Conservation (phyloP, 1,139 yeast species). For the Yamadazyma dendronema region DNA sequence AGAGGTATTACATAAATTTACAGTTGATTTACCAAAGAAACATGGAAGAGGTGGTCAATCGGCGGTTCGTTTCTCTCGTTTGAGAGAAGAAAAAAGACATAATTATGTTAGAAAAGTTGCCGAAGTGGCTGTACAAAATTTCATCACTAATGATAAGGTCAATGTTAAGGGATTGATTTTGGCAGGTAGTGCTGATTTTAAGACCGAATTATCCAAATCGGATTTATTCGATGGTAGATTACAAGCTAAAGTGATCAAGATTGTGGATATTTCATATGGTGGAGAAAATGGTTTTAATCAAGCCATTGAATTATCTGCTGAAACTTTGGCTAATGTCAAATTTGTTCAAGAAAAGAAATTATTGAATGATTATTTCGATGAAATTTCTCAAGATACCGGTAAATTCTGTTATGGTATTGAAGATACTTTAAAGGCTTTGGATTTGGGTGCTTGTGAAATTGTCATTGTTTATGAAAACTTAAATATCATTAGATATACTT, state of each 20-base stretch:
- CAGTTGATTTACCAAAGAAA: conserved; percentile 97
- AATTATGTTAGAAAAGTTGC: conserved; percentile 97
- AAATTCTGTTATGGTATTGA: conserved; percentile 96
- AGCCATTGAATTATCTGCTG: conserved; percentile 96
- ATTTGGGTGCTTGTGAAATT: conserved; percentile 92
- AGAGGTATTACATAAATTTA: conserved; percentile 91
- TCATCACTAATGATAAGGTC: conserved; percentile 88
- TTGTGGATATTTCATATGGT: conserved; percentile 96
- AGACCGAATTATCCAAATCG: conserved; percentile 87
- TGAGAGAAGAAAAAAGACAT: conserved; percentile 98
- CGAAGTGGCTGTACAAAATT: conserved; percentile 96
- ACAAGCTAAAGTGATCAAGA: conserved; percentile 80
- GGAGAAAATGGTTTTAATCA: conserved; percentile 99
- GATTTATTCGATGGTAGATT: conserved; percentile 91
- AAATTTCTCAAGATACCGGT: conserved; percentile 95
- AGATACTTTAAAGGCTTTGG: conserved; percentile 93
- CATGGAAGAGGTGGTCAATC: conserved; percentile 99
- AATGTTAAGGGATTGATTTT: conserved; percentile 90
- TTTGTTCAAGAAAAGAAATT: conserved; percentile 97
- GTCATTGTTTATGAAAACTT: conserved; percentile 91
- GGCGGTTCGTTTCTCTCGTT: conserved; percentile 96
- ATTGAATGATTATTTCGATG: conserved; percentile 88
- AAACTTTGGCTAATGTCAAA: conserved; percentile 92
- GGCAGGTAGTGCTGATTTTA: conserved; percentile 99
- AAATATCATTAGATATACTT: conserved; percentile 77